Base-by-base conservation (phyloP, 2,329 filamentous ascomycete genomes). In the Fusarium secorum region DNA sequence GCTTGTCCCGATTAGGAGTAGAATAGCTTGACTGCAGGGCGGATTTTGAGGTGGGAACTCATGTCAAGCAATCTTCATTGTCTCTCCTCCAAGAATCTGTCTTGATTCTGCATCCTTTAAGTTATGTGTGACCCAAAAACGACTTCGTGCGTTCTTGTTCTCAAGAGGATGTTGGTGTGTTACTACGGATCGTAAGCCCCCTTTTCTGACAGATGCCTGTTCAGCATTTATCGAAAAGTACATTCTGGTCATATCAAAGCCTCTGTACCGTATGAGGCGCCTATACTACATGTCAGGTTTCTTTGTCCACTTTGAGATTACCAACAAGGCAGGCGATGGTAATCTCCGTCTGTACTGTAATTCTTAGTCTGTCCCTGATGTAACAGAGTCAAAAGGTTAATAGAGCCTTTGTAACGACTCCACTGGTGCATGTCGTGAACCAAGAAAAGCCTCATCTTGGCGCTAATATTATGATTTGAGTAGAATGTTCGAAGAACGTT, bases 1-100 rank as follows among this genome's bases (percentile, higher is more conserved):
- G 33, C 42, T 51, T 67, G 11, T 51, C 63, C 48, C 38, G 22
- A 53, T 66, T 58, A 36, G 69, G 69, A 68, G 69, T 70, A 70
- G 56, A 70, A 68, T 45, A 61, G 36, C 22, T 28, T 30, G 33
- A 33, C 35, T 41, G 51, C 60, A 66, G 28, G 39, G 28, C 55
- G 33, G 41, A 39, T 52, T 65, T 39, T 63, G 55, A 66, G 53
- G 65, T 53, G 41, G 41, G 55, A 64, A 62, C 46, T 62, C 51
- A 35, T 56, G 42, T 62, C 55, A 46, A 71, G 32, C 32, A 38
- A 52, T 20, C 57, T 39, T 56, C 35, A 26, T 52, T 65, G 36
- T 26, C 38, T 42, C 52, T 55, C 54, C 24, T 46, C 48, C 38
- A 58, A 33, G 32, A 45, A 33, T 68, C 38, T 66, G 56, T 52